Conservation (phyloP, 768 basidiomycete species). For the Boletus barrowsii region DNA sequence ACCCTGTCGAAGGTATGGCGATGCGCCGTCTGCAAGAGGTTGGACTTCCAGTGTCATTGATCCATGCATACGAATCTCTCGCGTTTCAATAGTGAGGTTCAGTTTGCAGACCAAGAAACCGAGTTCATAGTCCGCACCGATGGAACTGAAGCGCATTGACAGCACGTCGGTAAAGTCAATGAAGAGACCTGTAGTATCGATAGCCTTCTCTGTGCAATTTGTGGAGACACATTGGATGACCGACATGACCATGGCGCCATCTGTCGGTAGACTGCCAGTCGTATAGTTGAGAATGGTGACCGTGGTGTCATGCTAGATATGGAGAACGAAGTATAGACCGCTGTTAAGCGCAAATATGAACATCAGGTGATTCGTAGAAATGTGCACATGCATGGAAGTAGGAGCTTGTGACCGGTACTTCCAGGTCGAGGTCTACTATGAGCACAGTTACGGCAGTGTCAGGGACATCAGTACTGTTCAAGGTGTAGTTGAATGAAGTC, state of each 20-base stretch:
- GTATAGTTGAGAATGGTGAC: conserved; percentile 12
- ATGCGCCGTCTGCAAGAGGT: neutral
- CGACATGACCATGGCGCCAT: conserved; percentile 15
- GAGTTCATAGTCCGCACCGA: conserved; percentile 15
- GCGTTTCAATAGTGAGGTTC: conserved; percentile 20
- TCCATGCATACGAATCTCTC: conserved; percentile 17
- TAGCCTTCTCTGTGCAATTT: conserved; percentile 2
- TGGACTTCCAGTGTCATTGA: conserved; percentile 12
- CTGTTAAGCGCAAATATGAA: conserved; percentile 1
- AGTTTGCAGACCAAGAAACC: conserved; percentile 24
- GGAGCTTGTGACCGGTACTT: conserved; percentile 11
- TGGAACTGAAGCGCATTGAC: conserved; percentile 8
- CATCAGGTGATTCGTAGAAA: neutral
- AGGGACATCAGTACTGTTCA: conserved; percentile 11
- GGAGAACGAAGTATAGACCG: conserved; percentile 2
- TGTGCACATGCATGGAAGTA: conserved; percentile 12
- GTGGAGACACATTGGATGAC: conserved; percentile 13
- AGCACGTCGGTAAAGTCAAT: conserved; percentile 12
- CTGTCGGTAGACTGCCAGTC: conserved; percentile 14
- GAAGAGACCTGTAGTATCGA: conserved; percentile 11
- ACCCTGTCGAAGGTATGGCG: conserved; percentile 4
- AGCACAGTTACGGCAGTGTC: neutral
- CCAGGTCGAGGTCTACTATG: conserved; percentile 6
- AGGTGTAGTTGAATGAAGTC: conserved; percentile 13
- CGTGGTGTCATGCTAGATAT: conserved; percentile 12